These are phyloP conservation scores for Apiospora rasikravindrae DNA, from an alignment of 2,329 filamentous ascomycete genomes.

Conservation along the genomic window DNA sequence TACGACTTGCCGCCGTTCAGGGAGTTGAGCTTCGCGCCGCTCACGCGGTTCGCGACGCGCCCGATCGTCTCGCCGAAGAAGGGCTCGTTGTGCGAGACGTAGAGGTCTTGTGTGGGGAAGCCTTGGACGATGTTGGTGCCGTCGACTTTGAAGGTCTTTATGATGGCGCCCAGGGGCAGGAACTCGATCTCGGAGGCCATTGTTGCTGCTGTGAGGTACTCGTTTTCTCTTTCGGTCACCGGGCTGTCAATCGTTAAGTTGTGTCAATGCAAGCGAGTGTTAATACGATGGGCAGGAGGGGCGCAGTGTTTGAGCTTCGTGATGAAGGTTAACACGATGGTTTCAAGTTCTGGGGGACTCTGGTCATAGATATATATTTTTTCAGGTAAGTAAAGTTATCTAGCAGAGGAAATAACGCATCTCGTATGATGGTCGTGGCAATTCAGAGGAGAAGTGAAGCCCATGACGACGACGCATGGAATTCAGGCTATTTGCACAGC, in stretches of 20 bases:
- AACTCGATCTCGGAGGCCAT: conserved; percentile 55
- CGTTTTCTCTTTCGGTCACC: not conserved
- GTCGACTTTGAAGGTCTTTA: conserved; percentile 79
- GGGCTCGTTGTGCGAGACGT: conserved; percentile 74
- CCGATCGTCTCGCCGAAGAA: conserved; percentile 96
- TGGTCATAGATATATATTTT: not conserved
- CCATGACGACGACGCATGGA: conserved; percentile 7
- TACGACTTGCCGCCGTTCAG: conserved; percentile 75
- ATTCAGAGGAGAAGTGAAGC: not conserved
- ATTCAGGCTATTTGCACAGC: conserved; percentile 18
- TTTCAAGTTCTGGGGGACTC: not conserved
- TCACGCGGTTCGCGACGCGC: conserved; percentile 80
- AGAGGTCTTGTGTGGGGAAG: conserved; percentile 77
- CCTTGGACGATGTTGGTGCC: conserved; percentile 87
- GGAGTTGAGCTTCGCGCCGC: conserved; percentile 69
- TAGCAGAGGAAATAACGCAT: not conserved
- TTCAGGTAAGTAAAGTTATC: not conserved
- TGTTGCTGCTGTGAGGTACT: not conserved
- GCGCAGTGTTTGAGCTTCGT: not conserved
- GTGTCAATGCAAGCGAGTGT: not conserved
- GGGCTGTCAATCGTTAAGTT: not conserved
- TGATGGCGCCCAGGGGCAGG: conserved; percentile 77
- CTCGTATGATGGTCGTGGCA: conserved; percentile 11
- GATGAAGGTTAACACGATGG: not conserved
- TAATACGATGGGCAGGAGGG: not conserved